Conservation (phyloP, 164 flowering plant species). For the Santalum album region DNA sequence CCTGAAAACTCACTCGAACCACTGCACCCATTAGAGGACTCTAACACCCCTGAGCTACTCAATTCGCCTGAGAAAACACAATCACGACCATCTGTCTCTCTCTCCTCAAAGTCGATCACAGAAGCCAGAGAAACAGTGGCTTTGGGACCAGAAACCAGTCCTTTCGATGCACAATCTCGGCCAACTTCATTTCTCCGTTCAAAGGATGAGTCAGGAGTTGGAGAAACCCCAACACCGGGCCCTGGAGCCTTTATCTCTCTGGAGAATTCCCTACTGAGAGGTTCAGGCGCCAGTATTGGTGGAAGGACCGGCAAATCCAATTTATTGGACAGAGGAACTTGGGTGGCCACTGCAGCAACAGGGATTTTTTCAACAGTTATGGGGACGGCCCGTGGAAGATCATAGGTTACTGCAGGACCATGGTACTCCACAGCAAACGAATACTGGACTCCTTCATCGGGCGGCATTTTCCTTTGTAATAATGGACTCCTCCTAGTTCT, state of each 20-base stretch:
- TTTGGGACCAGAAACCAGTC: no score
- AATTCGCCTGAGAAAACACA: constrained; percentile 41
- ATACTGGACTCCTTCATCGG: no score
- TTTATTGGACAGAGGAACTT: constrained; percentile 16
- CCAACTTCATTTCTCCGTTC: no score
- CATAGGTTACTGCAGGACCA: constrained; percentile 46
- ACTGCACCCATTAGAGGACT: constrained; percentile 18
- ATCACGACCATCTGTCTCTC: constrained; percentile 13
- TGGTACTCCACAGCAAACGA: constrained; percentile 52
- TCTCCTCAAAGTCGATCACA: constrained; percentile 33
- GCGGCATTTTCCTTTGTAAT: no score
- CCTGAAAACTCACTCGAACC: constrained; percentile 31
- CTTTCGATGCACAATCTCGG: no score
- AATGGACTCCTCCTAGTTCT: no score
- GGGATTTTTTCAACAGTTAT: constrained; percentile 48
- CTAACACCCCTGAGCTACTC: constrained; percentile 36
- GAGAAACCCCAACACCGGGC: not conserved
- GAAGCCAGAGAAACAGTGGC: constrained; percentile 28
- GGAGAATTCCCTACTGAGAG: constrained; percentile 14
- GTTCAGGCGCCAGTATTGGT: constrained; percentile 31
- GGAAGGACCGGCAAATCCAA: constrained; percentile 45
- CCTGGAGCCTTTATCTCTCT: constrained; percentile 23
- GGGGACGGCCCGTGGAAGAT: constrained; percentile 58
- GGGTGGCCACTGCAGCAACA: constrained; percentile 46
- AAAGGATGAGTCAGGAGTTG: no score